A percentile compares a stretch with the other conserved stretches of the same genome.
phyloP scores from a whole-genome alignment of 2,329 filamentous ascomycete species.

The Raffaelea deltoideospora region DNA sequence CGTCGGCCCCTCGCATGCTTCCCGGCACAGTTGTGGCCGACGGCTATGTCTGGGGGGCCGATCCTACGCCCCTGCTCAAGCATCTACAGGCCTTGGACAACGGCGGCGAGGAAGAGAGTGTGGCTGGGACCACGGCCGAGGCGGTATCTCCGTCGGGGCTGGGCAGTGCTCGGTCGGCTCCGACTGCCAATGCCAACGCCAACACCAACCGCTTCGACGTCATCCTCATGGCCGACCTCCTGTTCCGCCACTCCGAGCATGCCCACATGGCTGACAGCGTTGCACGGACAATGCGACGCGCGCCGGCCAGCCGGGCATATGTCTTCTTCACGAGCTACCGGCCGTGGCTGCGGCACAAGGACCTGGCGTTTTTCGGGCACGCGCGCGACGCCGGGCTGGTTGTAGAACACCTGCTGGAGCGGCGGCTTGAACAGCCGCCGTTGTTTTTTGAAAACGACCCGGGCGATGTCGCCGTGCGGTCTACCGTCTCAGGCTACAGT shows the following conservation, averaged over 20 bases:
- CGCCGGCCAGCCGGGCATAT: slow-evolving; percentile 45
- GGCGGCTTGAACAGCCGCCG: slow-evolving; percentile 60
- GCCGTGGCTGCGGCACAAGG: slow-evolving; percentile 76
- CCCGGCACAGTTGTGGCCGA: slow-evolving; percentile 28
- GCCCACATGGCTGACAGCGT: slow-evolving; percentile 60
- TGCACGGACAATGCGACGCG: slow-evolving; percentile 44
- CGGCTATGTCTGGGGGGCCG: slow-evolving; percentile 74
- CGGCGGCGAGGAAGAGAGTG: slow-evolving; percentile 10
- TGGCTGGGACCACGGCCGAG: no score
- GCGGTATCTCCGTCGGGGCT: no score
- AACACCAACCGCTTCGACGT: slow-evolving; percentile 48
- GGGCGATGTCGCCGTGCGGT: slow-evolving; percentile 65
- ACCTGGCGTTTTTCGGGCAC: slow-evolving; percentile 73
- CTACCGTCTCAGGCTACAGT: slow-evolving; percentile 69
- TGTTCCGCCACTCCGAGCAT: slow-evolving; percentile 88
- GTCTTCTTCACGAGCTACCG: slow-evolving; percentile 94
- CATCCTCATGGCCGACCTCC: slow-evolving; percentile 71
- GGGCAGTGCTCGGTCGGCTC: no score
- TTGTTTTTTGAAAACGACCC: slow-evolving; percentile 84
- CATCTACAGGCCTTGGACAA: slow-evolving; percentile 36
- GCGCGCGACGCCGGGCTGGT: slow-evolving; percentile 54
- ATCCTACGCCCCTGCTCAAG: slow-evolving; percentile 40
- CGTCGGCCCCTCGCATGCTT: not conserved
- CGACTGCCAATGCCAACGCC: no score
- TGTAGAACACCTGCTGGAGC: slow-evolving; percentile 69